A percentile compares a stretch with the other conserved stretches of the same genome.
phyloP scores from a whole-genome alignment of 2,329 filamentous ascomycete genomes.

The Aurifilum marmelostoma region DNA sequence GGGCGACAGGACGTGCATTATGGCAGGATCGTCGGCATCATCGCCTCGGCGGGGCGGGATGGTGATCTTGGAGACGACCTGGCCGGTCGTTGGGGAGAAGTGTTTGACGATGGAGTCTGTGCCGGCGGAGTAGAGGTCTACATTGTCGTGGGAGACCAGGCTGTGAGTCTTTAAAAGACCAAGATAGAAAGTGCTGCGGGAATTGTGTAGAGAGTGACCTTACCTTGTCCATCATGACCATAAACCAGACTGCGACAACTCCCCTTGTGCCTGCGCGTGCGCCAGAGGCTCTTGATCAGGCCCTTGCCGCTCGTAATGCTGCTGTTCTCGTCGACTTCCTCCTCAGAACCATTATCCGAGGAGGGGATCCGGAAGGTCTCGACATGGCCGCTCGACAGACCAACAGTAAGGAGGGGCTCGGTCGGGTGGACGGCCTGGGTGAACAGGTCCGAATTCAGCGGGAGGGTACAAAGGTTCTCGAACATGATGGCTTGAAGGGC shows the following conservation, averaged over 20 bases:
- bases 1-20: slow-evolving; percentile 82
- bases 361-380: slow-evolving; percentile 76
- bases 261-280: slow-evolving; percentile 87
- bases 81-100: slow-evolving; percentile 57
- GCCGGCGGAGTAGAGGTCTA: slow-evolving; percentile 61
- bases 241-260: slow-evolving; percentile 86
- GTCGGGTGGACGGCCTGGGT: slow-evolving; percentile 83
- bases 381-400: slow-evolving; percentile 83
- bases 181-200: neutral
- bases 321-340: slow-evolving; percentile 53
- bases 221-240: slow-evolving; percentile 73
- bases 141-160: neutral
- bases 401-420: slow-evolving; percentile 83
- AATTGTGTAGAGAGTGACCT: slow-evolving; percentile 33
- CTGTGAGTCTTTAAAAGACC: neutral
- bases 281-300: slow-evolving; percentile 82
- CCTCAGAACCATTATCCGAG: slow-evolving; percentile 52
- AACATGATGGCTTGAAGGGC: slow-evolving; percentile 62
- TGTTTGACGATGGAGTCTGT: slow-evolving; percentile 60
- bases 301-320: slow-evolving; percentile 67
- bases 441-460: slow-evolving; percentile 85
- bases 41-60: slow-evolving; percentile 62
- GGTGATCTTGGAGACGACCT: slow-evolving; percentile 79
- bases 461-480: slow-evolving; percentile 88
- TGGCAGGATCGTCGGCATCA: slow-evolving; percentile 71